Base-by-base conservation (phyloP, 2,329 filamentous ascomycete species). In the Huntiella moniliformis region DNA sequence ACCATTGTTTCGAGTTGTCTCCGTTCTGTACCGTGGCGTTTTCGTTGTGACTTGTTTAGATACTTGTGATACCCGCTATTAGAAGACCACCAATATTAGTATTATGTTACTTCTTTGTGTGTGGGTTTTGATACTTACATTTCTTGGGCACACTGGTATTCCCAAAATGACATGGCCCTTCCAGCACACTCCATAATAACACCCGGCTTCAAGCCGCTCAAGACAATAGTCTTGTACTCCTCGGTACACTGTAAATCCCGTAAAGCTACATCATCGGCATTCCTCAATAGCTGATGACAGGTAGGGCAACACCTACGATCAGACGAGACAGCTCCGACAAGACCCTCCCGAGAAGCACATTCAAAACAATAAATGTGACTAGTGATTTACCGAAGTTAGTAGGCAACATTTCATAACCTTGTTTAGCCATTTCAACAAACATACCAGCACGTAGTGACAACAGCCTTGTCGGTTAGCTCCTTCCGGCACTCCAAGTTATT, bases 371-470 rank as follows among this genome's bases (percentile, higher is more conserved):
- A 92, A 37, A 92, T 79, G 60, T 95, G 88, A 51, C 86, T 86
- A 37, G 15, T 35, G 11, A 28, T 28, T 8, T 3, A 28, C 10
- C 5, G 6, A 28, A 35, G 7, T 31, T 5, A 13, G 36, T 15
- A 13, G 5, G n/a, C 3, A 8, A 22, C 3, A 22, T 28, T 3
- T 8, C 22, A 28, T 10, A 8, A 28, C 3, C 10, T 3, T 10
- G 22, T 28, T 28, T 8, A n/a, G 10, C 22, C 5, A 28, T 28
- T 6, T 28, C 34, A 16, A 15, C 4, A 16, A 13, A 44, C 54
- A 22, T 43, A 82, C 84, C 81, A 85, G 73, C 87, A 96, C 11
- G 82, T 91, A 4, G 87, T 94, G 32, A 94, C 84, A 1, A 94
- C 70, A 8, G 85, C 87, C 51, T 71, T 69, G 36, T 82, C 75